These are phyloP conservation scores for Mycena amicta DNA, from an alignment of 768 basidiomycete species.

Conservation along the genomic window DNA sequence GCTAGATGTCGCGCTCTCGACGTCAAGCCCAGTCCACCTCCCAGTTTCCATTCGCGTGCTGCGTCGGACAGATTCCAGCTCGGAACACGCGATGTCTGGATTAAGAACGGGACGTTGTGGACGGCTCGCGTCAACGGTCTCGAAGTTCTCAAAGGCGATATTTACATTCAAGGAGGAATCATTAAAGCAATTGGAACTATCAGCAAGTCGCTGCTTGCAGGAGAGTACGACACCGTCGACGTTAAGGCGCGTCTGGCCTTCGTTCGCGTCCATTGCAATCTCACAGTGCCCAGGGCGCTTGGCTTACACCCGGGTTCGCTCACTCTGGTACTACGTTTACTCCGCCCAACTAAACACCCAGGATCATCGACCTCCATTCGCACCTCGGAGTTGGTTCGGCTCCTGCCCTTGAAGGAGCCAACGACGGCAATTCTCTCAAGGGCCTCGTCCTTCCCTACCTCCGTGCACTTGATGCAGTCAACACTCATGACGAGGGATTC, in stretches of 20 bases:
- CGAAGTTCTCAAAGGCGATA: conserved; percentile 58
- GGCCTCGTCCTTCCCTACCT: conserved; percentile 63
- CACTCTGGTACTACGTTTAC: conserved; percentile 25
- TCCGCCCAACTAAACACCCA: conserved; percentile 16
- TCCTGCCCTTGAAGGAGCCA: conserved; percentile 33
- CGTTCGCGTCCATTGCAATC: no score
- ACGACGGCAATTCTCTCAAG: conserved; percentile 58
- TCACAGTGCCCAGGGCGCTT: conserved; percentile 59
- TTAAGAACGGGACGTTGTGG: conserved; percentile 75
- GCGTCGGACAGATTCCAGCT: conserved; percentile 63
- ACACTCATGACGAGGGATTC: conserved; percentile 72
- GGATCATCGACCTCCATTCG: conserved; percentile 52
- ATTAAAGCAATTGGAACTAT: conserved; percentile 55
- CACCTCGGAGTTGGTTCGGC: conserved; percentile 48
- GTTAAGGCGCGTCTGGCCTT: no score
- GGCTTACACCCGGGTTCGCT: conserved; percentile 69
- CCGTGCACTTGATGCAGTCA: conserved; percentile 69
- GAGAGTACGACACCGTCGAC: conserved; percentile 10
- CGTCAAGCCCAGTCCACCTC: conserved; percentile 48
- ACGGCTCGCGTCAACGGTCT: conserved; percentile 55
- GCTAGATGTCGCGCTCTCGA: conserved; percentile 54
- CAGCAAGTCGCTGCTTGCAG: conserved; percentile 30
- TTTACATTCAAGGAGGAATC: conserved; percentile 63
- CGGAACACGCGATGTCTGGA: conserved; percentile 63
- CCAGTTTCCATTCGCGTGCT: conserved; percentile 39